These are phyloP conservation scores for Ophiostoma sp. DNA, from an alignment of 2,329 filamentous ascomycete genomes.

Conservation along the genomic window DNA sequence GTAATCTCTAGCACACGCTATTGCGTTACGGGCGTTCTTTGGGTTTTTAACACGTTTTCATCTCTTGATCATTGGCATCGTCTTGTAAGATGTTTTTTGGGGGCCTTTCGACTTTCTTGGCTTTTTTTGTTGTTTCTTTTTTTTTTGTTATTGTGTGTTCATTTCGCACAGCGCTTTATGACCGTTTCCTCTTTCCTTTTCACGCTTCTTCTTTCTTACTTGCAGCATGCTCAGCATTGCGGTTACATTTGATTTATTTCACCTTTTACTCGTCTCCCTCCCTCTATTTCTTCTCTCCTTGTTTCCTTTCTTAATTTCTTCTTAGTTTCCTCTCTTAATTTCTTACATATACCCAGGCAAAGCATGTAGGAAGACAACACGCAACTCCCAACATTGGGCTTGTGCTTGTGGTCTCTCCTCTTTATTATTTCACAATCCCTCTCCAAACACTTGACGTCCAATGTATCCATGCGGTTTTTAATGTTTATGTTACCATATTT, in stretches of 20 bases:
- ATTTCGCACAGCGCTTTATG: background rate
- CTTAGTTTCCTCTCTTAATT: conserved; percentile 6
- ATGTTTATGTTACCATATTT: background rate
- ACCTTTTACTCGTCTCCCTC: background rate
- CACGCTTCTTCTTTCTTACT: background rate
- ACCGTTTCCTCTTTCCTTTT: background rate
- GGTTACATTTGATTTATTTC: background rate
- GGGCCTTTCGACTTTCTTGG: background rate
- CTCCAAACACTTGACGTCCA: background rate
- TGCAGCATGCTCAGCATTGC: background rate
- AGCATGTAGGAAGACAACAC: conserved; percentile 6
- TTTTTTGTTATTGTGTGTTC: background rate
- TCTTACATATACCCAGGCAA: conserved; percentile 13
- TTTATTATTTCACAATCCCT: background rate
- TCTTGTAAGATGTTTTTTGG: background rate
- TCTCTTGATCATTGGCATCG: background rate
- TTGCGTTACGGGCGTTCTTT: background rate
- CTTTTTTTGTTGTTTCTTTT: background rate
- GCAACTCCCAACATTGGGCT: no score
- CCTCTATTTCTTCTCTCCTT: background rate
- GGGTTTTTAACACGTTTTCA: background rate
- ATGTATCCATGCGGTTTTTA: background rate
- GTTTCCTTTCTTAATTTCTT: background rate
- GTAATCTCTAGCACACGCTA: background rate
- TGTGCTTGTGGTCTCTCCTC: background rate